These are phyloP conservation scores for Pleoardoris graminearum DNA, from an alignment of 2,329 filamentous ascomycete genomes.

Conservation along the genomic window DNA sequence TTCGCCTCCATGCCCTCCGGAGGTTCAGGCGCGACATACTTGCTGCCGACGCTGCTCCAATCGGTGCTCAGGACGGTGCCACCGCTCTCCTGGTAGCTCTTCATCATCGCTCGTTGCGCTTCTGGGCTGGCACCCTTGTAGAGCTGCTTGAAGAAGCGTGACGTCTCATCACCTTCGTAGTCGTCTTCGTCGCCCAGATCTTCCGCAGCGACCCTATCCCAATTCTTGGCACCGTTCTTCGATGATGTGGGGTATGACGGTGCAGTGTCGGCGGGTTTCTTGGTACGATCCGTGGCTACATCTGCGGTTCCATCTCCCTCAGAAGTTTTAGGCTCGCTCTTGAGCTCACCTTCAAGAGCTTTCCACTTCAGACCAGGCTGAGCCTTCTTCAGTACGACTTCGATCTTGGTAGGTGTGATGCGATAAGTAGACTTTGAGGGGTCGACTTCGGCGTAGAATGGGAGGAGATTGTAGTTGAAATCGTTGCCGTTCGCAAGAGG, in stretches of 20 bases:
- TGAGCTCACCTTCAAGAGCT: slow-evolving; percentile 53
- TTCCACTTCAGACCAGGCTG: slow-evolving; percentile 70
- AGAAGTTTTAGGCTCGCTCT: slow-evolving; percentile 14
- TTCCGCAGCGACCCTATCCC: slow-evolving; percentile 74
- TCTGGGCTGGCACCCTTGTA: slow-evolving; percentile 78
- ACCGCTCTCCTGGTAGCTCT: slow-evolving; percentile 92
- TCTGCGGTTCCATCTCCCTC: slow-evolving; percentile 15
- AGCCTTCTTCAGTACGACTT: slow-evolving; percentile 72
- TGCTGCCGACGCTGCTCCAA: slow-evolving; percentile 78
- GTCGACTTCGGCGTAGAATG: slow-evolving; percentile 70
- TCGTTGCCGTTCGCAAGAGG: slow-evolving; percentile 57
- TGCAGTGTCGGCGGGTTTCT: slow-evolving; percentile 28
- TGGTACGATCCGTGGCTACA: slow-evolving; percentile 23
- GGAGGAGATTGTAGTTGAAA: slow-evolving; percentile 65
- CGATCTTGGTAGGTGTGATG: slow-evolving; percentile 78
- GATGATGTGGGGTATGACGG: slow-evolving; percentile 87
- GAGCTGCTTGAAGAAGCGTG: slow-evolving; percentile 87
- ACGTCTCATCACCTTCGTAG: slow-evolving; percentile 64
- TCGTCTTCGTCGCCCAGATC: slow-evolving; percentile 59
- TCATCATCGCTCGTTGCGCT: slow-evolving; percentile 92
- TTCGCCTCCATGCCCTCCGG: slow-evolving; percentile 79
- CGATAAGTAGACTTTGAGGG: slow-evolving; percentile 61
- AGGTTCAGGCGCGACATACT: slow-evolving; percentile 71
- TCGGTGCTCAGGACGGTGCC: slow-evolving; percentile 91
- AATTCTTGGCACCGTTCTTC: slow-evolving; percentile 80